Evolutionary conservation across 2,329 filamentous ascomycete genomes (phyloP).

Genomic region (Xylariaceae sp.): DNA sequence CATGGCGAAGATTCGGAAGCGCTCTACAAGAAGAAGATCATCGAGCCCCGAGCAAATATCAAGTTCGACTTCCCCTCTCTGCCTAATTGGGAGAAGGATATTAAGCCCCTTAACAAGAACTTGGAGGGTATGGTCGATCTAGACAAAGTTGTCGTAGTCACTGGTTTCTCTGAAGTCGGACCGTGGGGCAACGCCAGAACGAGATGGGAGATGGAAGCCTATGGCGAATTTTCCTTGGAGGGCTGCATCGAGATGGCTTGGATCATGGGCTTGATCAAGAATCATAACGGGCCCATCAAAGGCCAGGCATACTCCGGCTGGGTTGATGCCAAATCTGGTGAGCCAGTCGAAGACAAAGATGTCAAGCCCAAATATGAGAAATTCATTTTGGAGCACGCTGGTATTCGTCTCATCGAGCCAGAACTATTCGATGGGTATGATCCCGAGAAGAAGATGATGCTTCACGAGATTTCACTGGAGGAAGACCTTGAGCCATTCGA

Average conservation of each 20-base stretch:
- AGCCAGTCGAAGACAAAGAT: conserved; percentile 97
- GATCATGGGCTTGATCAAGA: conserved; percentile 99
- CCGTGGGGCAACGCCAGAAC: conserved; percentile 99
- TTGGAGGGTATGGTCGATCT: conserved; percentile 98
- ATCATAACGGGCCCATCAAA: conserved; percentile 94
- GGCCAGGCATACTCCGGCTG: conserved; percentile 94
- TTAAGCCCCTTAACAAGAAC: conserved; percentile 80
- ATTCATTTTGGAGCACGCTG: conserved; percentile 90
- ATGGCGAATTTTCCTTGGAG: conserved; percentile 94
- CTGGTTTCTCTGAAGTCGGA: conserved; percentile 91
- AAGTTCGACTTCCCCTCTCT: conserved; percentile 92
- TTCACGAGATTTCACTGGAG: conserved; percentile 96
- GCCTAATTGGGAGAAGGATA: conserved; percentile 86
- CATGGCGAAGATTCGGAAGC: conserved; percentile 90
- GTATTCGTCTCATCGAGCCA: conserved; percentile 95
- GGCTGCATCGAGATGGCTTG: conserved; percentile 99
- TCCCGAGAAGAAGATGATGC: conserved; percentile 95
- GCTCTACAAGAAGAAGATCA: conserved; percentile 89
- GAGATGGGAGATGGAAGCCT: conserved; percentile 98
- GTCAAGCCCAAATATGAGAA: conserved; percentile 98
- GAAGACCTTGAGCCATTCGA: conserved; percentile 97
- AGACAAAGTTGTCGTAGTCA: conserved; percentile 96
- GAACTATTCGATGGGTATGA: conserved; percentile 97
- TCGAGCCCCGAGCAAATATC: conserved; percentile 94
- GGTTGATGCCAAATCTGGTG: conserved; percentile 91